Percentiles rank a stretch among this genome's conserved stretches.
These are phyloP conservation scores for Selaginella tamariscina DNA, from an alignment of 75 land plant species.

Conservation along the genomic window DNA sequence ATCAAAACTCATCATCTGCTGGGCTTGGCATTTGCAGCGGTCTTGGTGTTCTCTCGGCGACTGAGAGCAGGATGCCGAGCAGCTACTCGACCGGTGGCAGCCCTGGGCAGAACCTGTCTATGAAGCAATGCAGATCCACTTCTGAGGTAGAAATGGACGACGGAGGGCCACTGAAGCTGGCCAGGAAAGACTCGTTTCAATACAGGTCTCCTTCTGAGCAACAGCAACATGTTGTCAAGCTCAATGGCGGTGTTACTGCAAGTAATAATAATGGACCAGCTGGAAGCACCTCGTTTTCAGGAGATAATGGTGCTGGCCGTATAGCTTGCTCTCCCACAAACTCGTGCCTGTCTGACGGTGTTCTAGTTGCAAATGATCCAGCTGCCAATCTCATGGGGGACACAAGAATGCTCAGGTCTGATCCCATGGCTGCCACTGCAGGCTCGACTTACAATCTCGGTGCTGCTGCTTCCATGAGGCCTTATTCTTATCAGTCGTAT, in stretches of 20 bases:
- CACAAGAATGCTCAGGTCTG: slow-evolving; percentile 13
- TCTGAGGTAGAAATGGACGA: slow-evolving; percentile 13
- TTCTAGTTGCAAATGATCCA: slow-evolving; percentile 14
- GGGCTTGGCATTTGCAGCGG: background rate
- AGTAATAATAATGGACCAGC: slow-evolving; percentile 1
- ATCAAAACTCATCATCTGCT: background rate
- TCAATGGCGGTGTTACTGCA: background rate
- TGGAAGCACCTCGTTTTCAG: background rate
- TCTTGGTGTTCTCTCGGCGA: background rate
- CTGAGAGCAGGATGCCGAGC: background rate
- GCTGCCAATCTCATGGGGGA: slow-evolving; percentile 18
- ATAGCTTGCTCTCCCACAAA: slow-evolving; percentile 27
- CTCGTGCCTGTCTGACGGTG: slow-evolving; percentile 27
- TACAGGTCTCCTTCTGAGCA: slow-evolving; percentile 5
- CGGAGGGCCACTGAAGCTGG: slow-evolving; percentile 32
- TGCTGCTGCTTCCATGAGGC: background rate
- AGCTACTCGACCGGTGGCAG: background rate
- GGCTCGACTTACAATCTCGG: background rate
- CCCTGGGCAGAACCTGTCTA: background rate
- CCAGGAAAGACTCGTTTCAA: slow-evolving; percentile 36
- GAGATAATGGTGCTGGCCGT: slow-evolving; percentile 17
- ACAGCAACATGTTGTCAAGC: slow-evolving; percentile 15
- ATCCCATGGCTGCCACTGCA: slow-evolving; percentile 15
- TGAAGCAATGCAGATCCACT: background rate
- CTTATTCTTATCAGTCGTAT: background rate